Conservation (phyloP, 345 rosid species). For the Camelina laxa region DNA sequence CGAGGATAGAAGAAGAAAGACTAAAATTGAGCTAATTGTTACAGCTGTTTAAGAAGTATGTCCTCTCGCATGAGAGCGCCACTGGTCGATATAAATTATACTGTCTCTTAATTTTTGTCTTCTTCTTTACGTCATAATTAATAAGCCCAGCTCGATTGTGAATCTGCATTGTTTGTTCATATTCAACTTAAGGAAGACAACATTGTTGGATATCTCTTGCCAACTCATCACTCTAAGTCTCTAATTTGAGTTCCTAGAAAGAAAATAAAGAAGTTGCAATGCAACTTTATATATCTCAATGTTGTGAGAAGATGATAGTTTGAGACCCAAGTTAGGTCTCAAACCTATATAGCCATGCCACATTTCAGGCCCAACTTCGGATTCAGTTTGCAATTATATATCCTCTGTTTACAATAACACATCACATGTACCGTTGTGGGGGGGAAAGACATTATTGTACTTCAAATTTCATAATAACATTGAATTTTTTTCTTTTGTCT, state of each 20-base stretch:
- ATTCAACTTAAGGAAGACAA: background rate
- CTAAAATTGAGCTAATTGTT: background rate
- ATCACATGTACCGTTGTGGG: no score
- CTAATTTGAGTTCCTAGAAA: no score
- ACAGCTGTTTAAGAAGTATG: background rate
- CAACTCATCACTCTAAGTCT: background rate
- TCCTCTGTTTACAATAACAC: no score
- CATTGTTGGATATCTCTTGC: background rate
- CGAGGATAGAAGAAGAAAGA: background rate
- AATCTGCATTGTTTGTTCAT: constrained; percentile 3
- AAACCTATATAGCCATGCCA: background rate
- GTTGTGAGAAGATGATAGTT: background rate
- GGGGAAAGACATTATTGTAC: no score
- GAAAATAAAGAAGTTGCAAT: no score
- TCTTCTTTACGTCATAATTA: constrained; percentile 14
- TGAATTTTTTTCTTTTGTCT: no score
- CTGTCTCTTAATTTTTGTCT: background rate
- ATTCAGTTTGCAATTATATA: no score
- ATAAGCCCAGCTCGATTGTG: background rate
- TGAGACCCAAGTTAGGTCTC: constrained; percentile 16
- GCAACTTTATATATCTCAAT: no score
- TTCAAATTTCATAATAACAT: no score
- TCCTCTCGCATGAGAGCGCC: constrained; percentile 5
- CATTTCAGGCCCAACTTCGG: no score
- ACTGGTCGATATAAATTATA: constrained; percentile 9